Evolutionary conservation across 169 alveolate species (phyloP).

Genomic region (Perkinsus olseni): DNA sequence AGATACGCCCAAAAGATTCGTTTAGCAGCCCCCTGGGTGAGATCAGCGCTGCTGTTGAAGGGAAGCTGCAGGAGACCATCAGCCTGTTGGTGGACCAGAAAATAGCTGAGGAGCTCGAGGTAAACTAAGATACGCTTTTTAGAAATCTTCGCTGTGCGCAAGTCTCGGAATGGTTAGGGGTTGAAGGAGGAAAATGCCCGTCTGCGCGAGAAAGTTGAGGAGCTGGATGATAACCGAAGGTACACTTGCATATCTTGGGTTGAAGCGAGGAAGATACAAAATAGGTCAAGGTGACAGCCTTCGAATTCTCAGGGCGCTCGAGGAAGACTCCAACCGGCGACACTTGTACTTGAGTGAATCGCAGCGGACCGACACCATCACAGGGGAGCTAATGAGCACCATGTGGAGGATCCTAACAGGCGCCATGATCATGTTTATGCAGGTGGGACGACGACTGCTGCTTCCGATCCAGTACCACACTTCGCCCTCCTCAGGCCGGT

Average conservation of each 20-base stretch:
- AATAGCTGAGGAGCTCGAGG: neutral
- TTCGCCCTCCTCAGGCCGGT: conserved; percentile 13
- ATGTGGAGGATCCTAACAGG: neutral
- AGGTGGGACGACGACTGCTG: neutral
- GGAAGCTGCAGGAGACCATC: neutral
- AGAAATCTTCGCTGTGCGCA: neutral
- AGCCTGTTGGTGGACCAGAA: neutral
- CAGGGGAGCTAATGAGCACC: neutral
- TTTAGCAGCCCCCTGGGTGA: no score
- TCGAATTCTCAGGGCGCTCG: neutral
- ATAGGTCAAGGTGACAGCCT: neutral
- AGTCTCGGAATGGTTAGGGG: no score
- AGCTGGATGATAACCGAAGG: neutral
- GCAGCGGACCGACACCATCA: neutral
- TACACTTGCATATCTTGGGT: neutral
- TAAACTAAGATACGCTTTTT: neutral
- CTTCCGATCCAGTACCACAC: neutral
- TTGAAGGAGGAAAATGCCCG: neutral
- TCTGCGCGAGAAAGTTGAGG: neutral
- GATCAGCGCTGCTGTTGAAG: no score
- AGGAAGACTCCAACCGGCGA: neutral
- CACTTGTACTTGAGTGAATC: neutral
- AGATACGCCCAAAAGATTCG: no score
- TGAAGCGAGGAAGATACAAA: neutral
- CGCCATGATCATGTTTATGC: neutral